These are phyloP conservation scores for Cornus florida DNA, from an alignment of 148 eudicot species.

Conservation along the genomic window DNA sequence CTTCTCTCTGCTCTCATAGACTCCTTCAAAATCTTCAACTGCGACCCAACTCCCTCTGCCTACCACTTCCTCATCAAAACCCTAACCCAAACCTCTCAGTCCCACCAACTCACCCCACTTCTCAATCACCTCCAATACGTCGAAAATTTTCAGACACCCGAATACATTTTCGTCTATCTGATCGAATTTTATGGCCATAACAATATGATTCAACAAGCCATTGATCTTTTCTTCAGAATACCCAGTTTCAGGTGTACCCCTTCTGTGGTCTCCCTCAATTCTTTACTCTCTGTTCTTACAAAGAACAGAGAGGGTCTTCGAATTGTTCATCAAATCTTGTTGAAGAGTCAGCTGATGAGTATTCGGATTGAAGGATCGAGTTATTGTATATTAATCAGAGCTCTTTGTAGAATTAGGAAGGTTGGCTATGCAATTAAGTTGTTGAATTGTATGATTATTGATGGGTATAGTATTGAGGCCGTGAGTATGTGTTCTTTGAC, in stretches of 20 bases:
- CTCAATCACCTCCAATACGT: constrained; percentile 39
- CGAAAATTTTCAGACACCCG: constrained; percentile 54
- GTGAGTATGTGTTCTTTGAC: constrained; percentile 35
- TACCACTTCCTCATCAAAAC: constrained; percentile 46
- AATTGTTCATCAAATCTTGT: constrained; percentile 42
- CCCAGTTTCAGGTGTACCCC: constrained; percentile 55
- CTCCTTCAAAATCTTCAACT: constrained; percentile 38
- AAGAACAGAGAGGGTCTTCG: constrained; percentile 24
- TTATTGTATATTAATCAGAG: constrained; percentile 40
- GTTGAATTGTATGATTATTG: constrained; percentile 37
- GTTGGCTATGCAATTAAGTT: constrained; percentile 41
- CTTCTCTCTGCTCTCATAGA: constrained; percentile 37
- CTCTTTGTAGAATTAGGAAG: constrained; percentile 48
- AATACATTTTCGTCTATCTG: constrained; percentile 47
- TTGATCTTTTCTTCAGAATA: constrained; percentile 49
- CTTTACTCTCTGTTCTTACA: constrained; percentile 45
- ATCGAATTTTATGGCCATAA: constrained; percentile 46
- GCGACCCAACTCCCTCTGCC: constrained; percentile 42
- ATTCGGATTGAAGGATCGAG: constrained; percentile 47
- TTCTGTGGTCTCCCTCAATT: constrained; percentile 43
- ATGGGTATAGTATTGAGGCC: constrained; percentile 34
- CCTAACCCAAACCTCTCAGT: constrained; percentile 34
- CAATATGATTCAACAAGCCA: constrained; percentile 34
- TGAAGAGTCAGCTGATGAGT: constrained; percentile 40
- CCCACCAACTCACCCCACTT: constrained; percentile 26